Evolutionary conservation across 1,139 yeast species (phyloP), one percentile per base, ranked within the genome.

Genomic region (Saccharomyces hybrid): DNA sequence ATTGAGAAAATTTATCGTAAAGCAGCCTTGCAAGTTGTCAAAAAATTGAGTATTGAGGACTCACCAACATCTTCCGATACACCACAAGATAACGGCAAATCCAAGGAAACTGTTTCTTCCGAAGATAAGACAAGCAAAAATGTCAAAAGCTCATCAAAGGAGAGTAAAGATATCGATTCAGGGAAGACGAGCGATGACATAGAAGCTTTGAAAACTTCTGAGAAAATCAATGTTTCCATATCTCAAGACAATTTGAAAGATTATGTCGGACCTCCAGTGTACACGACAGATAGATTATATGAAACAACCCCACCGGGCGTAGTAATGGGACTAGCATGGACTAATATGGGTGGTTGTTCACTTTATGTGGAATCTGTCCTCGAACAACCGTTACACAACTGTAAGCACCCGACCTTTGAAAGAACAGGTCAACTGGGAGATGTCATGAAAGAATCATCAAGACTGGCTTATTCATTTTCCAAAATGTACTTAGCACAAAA

Each of bases 391-490:
- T 77, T 90, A 54, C 75, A 79, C 38, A 67, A 70, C 52, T 63
- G 70, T 30, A 86, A 85, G 31, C 79, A 84, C 16, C 71, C 77
- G 34, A 61, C 70, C 5, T 71, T 86, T 56, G 82, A 82, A 56
- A 76, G 91, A 44, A 93, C 99, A 2, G 99, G 99, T 64, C 91
- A 90, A 67, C 79, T 93, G 61, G 97, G 96, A 61, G 98, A 93
- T 66, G 97, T 93, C 47, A 93, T 93, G 97, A 90, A 90, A 68
- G 99, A 93, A 74, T 88, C 97, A 5, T 88, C 96, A 1, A 81
- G 88, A 54, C 85, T 93, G 67, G 96, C 99, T 1, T 91, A 90
- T 70, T 88, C 98, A 1, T 91, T 88, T 70, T 81, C 96, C 26
- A 86, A 88, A 66, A 90, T 86, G 88, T 89, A 75, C 68, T 73